Percentiles rank a stretch among this genome's conserved stretches.
Evolutionary conservation across 176 grass and related monocot genomes (phyloP).

Genomic region (Dactylis glomerata): DNA sequence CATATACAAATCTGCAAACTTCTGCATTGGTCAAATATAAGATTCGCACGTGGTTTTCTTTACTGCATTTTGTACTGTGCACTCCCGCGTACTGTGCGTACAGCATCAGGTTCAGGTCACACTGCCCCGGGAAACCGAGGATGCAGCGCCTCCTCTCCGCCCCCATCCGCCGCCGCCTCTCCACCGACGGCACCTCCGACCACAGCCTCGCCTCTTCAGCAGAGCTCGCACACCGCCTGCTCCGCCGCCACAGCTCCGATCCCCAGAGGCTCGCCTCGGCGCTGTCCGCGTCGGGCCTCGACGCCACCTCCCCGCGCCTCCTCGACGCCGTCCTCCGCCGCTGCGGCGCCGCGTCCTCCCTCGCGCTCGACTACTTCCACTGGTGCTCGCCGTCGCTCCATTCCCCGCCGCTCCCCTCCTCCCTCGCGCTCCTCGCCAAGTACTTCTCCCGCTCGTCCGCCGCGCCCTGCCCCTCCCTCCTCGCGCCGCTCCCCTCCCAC

Average conservation of each 20-base stretch:
- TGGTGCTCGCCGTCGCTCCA: slow-evolving; percentile 63
- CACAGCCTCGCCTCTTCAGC: slow-evolving; percentile 36
- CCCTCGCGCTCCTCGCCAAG: slow-evolving; percentile 54
- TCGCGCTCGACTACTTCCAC: slow-evolving; percentile 64
- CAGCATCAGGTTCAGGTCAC: neutral
- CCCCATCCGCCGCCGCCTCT: slow-evolving; percentile 1
- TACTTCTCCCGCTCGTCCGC: slow-evolving; percentile 53
- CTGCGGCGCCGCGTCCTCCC: slow-evolving; percentile 54
- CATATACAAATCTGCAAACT: too few species aligned
- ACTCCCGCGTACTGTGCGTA: neutral
- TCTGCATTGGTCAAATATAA: too few species aligned
- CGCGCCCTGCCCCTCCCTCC: slow-evolving; percentile 47
- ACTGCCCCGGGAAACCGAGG: neutral
- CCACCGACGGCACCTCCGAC: slow-evolving; percentile 32
- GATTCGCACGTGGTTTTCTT: too few species aligned
- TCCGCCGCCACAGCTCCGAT: slow-evolving; percentile 55
- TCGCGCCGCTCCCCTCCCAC: slow-evolving; percentile 48
- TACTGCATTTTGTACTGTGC: neutral
- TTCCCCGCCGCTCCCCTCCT: slow-evolving; percentile 46
- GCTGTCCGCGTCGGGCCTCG: slow-evolving; percentile 51
- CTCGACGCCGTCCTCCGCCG: slow-evolving; percentile 61
- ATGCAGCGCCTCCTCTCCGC: slow-evolving; percentile 30
- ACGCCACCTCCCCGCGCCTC: slow-evolving; percentile 52
- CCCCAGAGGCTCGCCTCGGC: slow-evolving; percentile 47
- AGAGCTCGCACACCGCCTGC: slow-evolving; percentile 57